These are phyloP conservation scores for Coemansia sp. DNA, from an alignment of 192 early-diverging fungal genomes.

Conservation along the genomic window DNA sequence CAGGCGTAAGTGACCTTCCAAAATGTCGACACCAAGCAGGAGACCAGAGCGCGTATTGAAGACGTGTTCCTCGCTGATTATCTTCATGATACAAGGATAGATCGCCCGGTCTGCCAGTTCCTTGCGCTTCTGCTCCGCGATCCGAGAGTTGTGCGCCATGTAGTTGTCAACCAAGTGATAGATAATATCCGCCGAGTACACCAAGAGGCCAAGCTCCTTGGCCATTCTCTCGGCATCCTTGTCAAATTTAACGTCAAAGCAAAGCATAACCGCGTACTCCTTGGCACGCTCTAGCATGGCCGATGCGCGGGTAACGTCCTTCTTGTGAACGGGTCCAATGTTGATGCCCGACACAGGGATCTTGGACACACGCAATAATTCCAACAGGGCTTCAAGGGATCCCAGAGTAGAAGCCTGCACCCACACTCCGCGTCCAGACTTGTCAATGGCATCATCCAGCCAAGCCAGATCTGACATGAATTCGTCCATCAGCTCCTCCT, in stretches of 20 bases:
- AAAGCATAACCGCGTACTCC: constrained; percentile 85
- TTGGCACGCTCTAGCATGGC: constrained; percentile 91
- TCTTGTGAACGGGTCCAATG: constrained; percentile 97
- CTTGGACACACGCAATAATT: constrained; percentile 85
- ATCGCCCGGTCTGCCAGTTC: constrained; percentile 88
- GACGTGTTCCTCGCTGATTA: constrained; percentile 79
- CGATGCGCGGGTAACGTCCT: constrained; percentile 89
- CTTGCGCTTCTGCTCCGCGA: constrained; percentile 84
- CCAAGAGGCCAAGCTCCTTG: constrained; percentile 86
- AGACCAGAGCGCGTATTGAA: constrained; percentile 96
- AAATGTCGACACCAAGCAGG: constrained; percentile 93
- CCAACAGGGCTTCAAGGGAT: constrained; percentile 95
- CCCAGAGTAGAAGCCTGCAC: constrained; percentile 99
- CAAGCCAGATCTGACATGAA: constrained; percentile 89
- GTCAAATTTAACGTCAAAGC: constrained; percentile 90
- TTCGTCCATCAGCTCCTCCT: constrained; percentile 91
- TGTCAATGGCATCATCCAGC: constrained; percentile 79
- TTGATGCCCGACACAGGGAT: constrained; percentile 97
- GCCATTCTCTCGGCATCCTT: constrained; percentile 91
- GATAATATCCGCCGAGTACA: constrained; percentile 99
- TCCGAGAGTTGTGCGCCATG: no score
- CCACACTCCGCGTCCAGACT: constrained; percentile 88
- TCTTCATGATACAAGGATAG: constrained; percentile 93
- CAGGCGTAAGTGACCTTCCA: constrained; percentile 83
- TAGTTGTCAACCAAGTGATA: no score